A percentile compares a stretch with the other conserved stretches of the same genome.
Conservation (phyloP, 495 filamentous ascomycete genomes). For the Glutinoglossum americanum region DNA sequence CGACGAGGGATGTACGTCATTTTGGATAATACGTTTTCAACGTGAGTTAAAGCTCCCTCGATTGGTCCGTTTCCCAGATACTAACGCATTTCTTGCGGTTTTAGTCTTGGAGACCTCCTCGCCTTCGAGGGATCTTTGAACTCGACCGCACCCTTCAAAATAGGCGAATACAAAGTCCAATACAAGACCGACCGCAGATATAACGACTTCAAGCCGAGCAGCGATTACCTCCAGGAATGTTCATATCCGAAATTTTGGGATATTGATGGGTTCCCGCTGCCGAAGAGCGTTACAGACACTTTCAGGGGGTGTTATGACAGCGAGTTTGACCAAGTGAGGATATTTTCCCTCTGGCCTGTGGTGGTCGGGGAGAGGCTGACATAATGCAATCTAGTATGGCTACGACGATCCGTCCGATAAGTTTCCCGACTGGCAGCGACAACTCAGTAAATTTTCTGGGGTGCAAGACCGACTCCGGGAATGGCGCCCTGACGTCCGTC, state of each 20-base stretch:
- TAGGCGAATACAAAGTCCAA: conserved; percentile 31
- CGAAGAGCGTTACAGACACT: conserved; percentile 20
- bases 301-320: conserved; percentile 43
- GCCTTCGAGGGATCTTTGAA: conserved; percentile 48
- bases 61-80: neutral
- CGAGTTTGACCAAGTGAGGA: conserved; percentile 34
- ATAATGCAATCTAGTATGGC: conserved; percentile 28
- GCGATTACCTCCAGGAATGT: conserved; percentile 35
- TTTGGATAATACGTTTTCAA: conserved; percentile 50
- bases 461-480: conserved; percentile 58
- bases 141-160: conserved; percentile 36
- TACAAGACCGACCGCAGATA: conserved; percentile 40
- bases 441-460: conserved; percentile 51
- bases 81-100: neutral
- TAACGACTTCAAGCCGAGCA: conserved; percentile 39
- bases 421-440: conserved; percentile 42
- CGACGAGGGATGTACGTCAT: conserved; percentile 47
- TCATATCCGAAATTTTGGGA: conserved; percentile 45
- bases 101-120: conserved; percentile 41
- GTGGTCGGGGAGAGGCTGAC: neutral
- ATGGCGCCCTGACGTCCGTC: conserved; percentile 38
- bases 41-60: conserved; percentile 22
- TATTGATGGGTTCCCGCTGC: conserved; percentile 34
- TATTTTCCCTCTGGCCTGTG: neutral
- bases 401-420: conserved; percentile 48